phyloP scores from a whole-genome alignment of 139 green algal genomes.

The Chlorella sp. region DNA sequence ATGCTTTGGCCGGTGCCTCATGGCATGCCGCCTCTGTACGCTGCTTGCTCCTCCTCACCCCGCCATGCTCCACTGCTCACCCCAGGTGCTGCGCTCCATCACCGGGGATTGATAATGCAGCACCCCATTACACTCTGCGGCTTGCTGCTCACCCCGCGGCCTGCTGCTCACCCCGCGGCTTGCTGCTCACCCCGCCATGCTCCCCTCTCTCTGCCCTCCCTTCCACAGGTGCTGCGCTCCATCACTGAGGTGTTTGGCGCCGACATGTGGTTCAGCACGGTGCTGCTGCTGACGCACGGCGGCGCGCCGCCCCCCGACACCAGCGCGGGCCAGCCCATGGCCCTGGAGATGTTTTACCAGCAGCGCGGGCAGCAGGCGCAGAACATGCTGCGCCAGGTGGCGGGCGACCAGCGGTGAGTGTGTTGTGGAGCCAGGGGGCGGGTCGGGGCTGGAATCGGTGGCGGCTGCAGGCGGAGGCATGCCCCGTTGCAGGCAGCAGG shows the following conservation, averaged over 20 bases:
- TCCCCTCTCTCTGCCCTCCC: background rate
- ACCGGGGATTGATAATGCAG: too few relatives aligned
- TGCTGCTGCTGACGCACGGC: slow-evolving; percentile 82
- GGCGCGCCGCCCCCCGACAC: slow-evolving; percentile 70
- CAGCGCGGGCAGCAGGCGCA: slow-evolving; percentile 73
- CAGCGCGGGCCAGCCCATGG: slow-evolving; percentile 51
- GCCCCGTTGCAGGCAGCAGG: background rate
- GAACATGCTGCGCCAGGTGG: slow-evolving; percentile 49
- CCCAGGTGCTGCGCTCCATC: too few relatives aligned
- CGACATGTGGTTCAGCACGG: slow-evolving; percentile 75
- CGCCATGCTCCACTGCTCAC: too few relatives aligned
- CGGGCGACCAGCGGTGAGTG: slow-evolving; percentile 34
- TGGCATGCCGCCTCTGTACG: too few relatives aligned
- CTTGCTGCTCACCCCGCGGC: too few relatives aligned
- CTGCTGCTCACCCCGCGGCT: background rate
- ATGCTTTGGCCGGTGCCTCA: too few relatives aligned
- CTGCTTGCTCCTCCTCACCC: too few relatives aligned
- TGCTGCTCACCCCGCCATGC: too few relatives aligned
- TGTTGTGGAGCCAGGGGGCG: too few relatives aligned
- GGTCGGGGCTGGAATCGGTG: too few relatives aligned
- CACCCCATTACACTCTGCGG: too few relatives aligned
- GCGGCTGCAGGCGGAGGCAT: background rate
- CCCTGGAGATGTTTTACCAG: slow-evolving; percentile 73
- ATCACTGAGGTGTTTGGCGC: slow-evolving; percentile 75
- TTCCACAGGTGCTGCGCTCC: slow-evolving; percentile 58